phyloP scores from a whole-genome alignment of 2,329 filamentous ascomycete genomes.

The Amesomyces nigricolor region DNA sequence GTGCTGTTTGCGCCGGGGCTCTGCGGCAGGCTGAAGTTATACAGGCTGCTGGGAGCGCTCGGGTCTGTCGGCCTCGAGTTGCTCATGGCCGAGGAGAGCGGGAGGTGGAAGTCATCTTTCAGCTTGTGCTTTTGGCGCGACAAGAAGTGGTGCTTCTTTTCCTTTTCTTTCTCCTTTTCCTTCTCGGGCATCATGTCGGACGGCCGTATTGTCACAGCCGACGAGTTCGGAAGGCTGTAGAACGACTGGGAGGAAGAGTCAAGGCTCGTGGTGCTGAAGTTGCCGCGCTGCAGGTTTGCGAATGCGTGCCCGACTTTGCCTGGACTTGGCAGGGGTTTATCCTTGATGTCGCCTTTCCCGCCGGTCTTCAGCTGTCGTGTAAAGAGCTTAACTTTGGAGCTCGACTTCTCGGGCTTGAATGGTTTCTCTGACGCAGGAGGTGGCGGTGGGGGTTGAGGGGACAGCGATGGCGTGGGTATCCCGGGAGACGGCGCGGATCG shows the following conservation, averaged over 20 bases:
- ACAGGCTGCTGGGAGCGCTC: conserved; percentile 67
- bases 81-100: conserved; percentile 68
- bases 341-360: conserved; percentile 60
- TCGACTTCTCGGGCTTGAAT: conserved; percentile 60
- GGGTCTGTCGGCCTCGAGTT: conserved; percentile 73
- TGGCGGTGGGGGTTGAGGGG: conserved; percentile 34
- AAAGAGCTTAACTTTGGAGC: conserved; percentile 77
- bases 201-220: conserved; percentile 69
- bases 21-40: conserved; percentile 70
- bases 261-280: conserved; percentile 68
- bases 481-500: conserved; percentile 53
- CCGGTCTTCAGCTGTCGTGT: conserved; percentile 71
- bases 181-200: conserved; percentile 45
- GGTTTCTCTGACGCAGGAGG: conserved; percentile 51
- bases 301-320: conserved; percentile 64
- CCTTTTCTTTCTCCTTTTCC: conserved; percentile 56
- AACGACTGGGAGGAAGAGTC: conserved; percentile 59
- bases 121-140: conserved; percentile 75
- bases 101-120: conserved; percentile 65
- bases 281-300: conserved; percentile 58
- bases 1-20: conserved; percentile 61
- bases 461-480: conserved; percentile 30
- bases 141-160: conserved; percentile 74
- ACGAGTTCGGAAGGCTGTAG: conserved; percentile 71
- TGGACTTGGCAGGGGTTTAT: conserved; percentile 66